These are phyloP conservation scores for Pugionium dolabratum DNA, from an alignment of 345 rosid genomes.

Conservation along the genomic window DNA sequence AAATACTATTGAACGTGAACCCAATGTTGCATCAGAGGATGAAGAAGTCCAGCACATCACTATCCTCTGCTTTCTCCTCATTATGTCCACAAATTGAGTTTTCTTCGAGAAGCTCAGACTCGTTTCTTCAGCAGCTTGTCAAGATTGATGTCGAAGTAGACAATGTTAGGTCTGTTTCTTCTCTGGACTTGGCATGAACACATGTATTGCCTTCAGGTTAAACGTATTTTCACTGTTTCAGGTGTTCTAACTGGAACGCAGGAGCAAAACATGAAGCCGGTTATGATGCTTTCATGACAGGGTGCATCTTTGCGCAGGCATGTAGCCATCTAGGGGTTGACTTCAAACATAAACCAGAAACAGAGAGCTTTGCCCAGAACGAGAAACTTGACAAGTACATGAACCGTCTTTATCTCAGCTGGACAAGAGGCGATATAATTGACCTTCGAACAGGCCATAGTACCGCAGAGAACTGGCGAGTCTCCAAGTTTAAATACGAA, in stretches of 20 bases:
- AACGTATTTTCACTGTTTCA: conserved; percentile 40
- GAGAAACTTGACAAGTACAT: conserved; percentile 64
- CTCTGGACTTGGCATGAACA: conserved; percentile 16
- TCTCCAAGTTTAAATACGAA: conserved; percentile 47
- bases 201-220: background rate
- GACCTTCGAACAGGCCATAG: conserved; percentile 57
- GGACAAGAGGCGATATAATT: conserved; percentile 70
- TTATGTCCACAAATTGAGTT: conserved; percentile 72
- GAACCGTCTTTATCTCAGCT: conserved; percentile 80
- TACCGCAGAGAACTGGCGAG: conserved; percentile 44
- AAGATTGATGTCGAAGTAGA: conserved; percentile 83
- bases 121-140: conserved; percentile 44
- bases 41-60: conserved; percentile 72
- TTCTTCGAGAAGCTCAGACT: conserved; percentile 42
- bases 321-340: conserved; percentile 76
- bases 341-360: conserved; percentile 49
- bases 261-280: conserved; percentile 98
- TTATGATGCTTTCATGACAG: conserved; percentile 99
- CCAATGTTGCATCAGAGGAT: conserved; percentile 50
- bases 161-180: conserved; percentile 60
- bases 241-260: conserved; percentile 73
- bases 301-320: conserved; percentile 85
- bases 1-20: conserved; percentile 71
- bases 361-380: conserved; percentile 48
- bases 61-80: conserved; percentile 66